Percentiles rank a stretch among this genome's conserved stretches.
These are phyloP conservation scores for Ustilago trichophora DNA, from an alignment of 1,284 basidiomycete genomes.

Conservation along the genomic window DNA sequence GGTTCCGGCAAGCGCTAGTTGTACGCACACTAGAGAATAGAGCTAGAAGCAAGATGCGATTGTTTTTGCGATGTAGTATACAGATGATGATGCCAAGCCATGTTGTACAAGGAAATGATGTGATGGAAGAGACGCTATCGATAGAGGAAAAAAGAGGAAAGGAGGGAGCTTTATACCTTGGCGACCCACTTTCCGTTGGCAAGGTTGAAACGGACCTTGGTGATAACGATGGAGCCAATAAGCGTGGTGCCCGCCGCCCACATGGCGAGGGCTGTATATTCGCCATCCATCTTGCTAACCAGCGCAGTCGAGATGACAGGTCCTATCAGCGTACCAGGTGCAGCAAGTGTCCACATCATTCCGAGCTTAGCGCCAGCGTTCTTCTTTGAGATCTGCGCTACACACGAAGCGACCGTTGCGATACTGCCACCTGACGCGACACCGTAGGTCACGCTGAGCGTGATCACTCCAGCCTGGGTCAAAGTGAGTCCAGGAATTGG, in stretches of 20 bases:
- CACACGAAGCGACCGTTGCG: conserved; percentile 32
- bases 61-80: conserved; percentile 19
- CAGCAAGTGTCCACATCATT: conserved; percentile 36
- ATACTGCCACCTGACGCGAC: conserved; percentile 34
- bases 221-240: conserved; percentile 26
- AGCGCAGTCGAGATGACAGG: conserved; percentile 36
- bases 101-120: conserved; percentile 6
- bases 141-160: neutral
- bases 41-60: conserved; percentile 3
- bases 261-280: conserved; percentile 32
- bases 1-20: conserved; percentile 25
- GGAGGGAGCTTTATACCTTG: conserved; percentile 16
- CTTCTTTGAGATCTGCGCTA: conserved; percentile 25
- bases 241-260: conserved; percentile 35
- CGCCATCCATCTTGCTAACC: conserved; percentile 23
- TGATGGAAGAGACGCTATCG: too few species aligned
- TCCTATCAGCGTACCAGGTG: conserved; percentile 36
- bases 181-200: conserved; percentile 19
- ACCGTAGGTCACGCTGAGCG: conserved; percentile 27
- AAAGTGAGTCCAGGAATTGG: conserved; percentile 34
- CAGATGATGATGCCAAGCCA: conserved; percentile 8
- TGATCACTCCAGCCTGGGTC: conserved; percentile 36
- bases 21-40: too few species aligned
- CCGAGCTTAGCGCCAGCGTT: conserved; percentile 30
- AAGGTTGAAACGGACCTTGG: conserved; percentile 24